Conservation (phyloP, 2,329 filamentous ascomycete genomes). For the Colletotrichum eleusines region DNA sequence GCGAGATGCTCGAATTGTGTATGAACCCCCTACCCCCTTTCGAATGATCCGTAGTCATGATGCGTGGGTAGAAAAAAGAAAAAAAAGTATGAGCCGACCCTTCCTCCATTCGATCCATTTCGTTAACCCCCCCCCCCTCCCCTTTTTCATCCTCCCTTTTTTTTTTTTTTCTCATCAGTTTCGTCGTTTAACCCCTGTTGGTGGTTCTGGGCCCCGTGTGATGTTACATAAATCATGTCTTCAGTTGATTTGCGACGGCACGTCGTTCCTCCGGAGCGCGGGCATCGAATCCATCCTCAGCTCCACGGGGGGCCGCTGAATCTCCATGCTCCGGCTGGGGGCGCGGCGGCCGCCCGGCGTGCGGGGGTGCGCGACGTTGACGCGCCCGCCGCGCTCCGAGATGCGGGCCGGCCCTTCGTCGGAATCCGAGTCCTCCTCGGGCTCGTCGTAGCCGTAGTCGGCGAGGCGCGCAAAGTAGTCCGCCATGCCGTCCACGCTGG, state of each 20-base stretch:
- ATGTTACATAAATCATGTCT: conserved; percentile 23
- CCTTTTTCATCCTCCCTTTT: too few relatives aligned
- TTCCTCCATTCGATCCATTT: neutral
- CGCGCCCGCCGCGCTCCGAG: conserved; percentile 64
- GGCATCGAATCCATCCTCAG: conserved; percentile 48
- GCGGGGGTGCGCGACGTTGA: conserved; percentile 69
- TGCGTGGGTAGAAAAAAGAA: conserved; percentile 2
- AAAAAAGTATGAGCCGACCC: neutral
- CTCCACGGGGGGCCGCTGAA: conserved; percentile 57
- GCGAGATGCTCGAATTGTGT: conserved; percentile 3
- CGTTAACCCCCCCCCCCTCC: neutral
- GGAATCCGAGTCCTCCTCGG: conserved; percentile 59
- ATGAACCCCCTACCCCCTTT: neutral
- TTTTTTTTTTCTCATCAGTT: neutral
- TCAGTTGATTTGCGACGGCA: conserved; percentile 10
- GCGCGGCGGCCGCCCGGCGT: conserved; percentile 66
- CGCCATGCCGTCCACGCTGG: conserved; percentile 76
- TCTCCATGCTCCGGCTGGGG: conserved; percentile 69
- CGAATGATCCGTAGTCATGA: conserved; percentile 15
- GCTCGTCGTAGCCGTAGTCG: conserved; percentile 69
- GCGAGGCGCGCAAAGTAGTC: conserved; percentile 90
- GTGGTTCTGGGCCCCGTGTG: neutral
- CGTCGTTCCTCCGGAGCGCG: neutral
- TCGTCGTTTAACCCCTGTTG: neutral
- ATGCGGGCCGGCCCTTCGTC: conserved; percentile 61